Conservation (phyloP, 257 asterid species). For the Solanum rostratum region DNA sequence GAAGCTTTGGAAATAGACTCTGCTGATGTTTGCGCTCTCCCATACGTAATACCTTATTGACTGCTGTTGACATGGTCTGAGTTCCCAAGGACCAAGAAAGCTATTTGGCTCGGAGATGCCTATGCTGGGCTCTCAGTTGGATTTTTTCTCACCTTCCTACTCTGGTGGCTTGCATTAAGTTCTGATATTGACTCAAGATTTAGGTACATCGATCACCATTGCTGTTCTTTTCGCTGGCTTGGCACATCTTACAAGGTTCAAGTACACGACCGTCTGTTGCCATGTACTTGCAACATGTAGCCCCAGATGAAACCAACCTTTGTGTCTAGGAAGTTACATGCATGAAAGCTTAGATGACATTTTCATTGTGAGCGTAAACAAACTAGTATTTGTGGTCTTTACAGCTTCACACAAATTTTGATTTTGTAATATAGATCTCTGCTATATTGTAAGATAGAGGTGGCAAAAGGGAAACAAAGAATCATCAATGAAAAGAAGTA, state of each 20-base stretch:
- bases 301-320: conserved; percentile 9
- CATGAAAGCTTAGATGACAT: conserved; percentile 5
- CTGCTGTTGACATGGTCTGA: background rate
- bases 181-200: background rate
- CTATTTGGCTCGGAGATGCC: background rate
- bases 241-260: background rate
- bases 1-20: conserved; percentile 49
- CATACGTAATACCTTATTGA: conserved; percentile 77
- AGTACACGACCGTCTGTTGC: background rate
- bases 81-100: background rate
- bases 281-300: background rate
- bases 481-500: background rate
- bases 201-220: background rate
- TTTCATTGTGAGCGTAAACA: conserved; percentile 13
- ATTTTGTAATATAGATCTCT: conserved; percentile 36
- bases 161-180: background rate
- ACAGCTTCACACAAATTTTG: conserved; percentile 34
- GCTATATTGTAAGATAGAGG: conserved; percentile 26
- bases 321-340: background rate
- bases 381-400: conserved; percentile 20
- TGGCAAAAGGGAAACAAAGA: background rate
- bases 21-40: conserved; percentile 54
- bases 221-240: background rate
- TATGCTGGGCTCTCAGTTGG: conserved; percentile 1
- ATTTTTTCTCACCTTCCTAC: background rate